Conservation (phyloP, 257 asterid species). For the Nicotiana tabacum region DNA sequence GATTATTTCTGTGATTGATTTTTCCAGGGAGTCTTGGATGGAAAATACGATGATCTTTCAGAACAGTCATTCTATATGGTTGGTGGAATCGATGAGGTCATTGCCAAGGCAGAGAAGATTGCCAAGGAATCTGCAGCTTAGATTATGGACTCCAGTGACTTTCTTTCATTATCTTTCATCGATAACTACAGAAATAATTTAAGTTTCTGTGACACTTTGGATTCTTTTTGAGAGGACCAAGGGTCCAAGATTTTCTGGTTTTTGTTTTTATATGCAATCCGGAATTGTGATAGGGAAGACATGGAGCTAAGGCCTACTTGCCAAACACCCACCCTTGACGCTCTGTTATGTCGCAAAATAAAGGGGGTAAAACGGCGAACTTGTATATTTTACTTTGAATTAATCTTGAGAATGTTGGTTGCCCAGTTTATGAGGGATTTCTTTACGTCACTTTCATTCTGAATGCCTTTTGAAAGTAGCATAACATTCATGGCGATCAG, state of each 20-base stretch:
- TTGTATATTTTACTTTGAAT: slow-evolving; percentile 53
- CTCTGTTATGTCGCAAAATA: slow-evolving; percentile 40
- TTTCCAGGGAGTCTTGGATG: slow-evolving; percentile 85
- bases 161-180: slow-evolving; percentile 16
- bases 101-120: slow-evolving; percentile 97
- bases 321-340: slow-evolving; percentile 32
- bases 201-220: slow-evolving; percentile 32
- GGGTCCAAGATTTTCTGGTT: slow-evolving; percentile 27
- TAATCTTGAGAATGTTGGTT: slow-evolving; percentile 23
- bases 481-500: neutral
- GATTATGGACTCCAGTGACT: slow-evolving; percentile 19
- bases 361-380: slow-evolving; percentile 30
- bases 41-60: slow-evolving; percentile 81
- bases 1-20: neutral
- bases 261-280: slow-evolving; percentile 24
- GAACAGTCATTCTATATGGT: slow-evolving; percentile 97
- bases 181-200: slow-evolving; percentile 69
- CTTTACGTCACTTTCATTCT: neutral
- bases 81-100: slow-evolving; percentile 94
- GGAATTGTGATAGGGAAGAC: slow-evolving; percentile 29
- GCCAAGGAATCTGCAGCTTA: slow-evolving; percentile 80
- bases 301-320: slow-evolving; percentile 34
- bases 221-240: slow-evolving; percentile 21
- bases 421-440: neutral
- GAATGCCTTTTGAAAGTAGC: neutral